A percentile compares a stretch with the other conserved stretches of the same genome.
phyloP scores from a whole-genome alignment of 768 basidiomycete genomes.

The Auriscalpium orientale region DNA sequence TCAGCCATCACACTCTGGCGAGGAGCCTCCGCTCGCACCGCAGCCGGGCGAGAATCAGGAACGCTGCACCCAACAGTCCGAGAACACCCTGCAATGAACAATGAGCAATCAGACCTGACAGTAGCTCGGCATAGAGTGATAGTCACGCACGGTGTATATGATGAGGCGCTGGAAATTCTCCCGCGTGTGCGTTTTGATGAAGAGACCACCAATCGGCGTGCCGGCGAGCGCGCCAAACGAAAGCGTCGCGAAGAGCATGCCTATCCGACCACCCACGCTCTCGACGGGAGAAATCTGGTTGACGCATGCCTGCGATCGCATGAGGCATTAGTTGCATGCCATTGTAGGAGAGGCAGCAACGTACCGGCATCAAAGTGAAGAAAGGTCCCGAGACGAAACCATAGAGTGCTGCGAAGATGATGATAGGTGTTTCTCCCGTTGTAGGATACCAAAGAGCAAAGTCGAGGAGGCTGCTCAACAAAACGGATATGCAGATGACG shows the following conservation, averaged over 20 bases:
- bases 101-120: background rate
- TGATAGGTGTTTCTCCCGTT: constrained; percentile 16
- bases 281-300: constrained; percentile 24
- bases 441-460: constrained; percentile 25
- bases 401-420: constrained; percentile 23
- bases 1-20: background rate
- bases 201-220: constrained; percentile 27
- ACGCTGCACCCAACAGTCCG: background rate
- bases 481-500: constrained; percentile 20
- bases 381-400: constrained; percentile 23
- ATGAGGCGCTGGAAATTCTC: constrained; percentile 22
- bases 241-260: constrained; percentile 1
- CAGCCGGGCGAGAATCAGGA: background rate
- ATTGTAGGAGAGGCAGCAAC: background rate
- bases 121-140: background rate
- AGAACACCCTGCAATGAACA: background rate
- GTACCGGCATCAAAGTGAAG: constrained; percentile 1
- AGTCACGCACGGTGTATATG: constrained; percentile 18
- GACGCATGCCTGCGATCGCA: constrained; percentile 22
- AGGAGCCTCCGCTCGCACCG: background rate
- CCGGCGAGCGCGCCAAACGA: constrained; percentile 17
- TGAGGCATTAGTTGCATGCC: background rate
- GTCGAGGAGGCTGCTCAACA: constrained; percentile 18
- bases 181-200: constrained; percentile 19
- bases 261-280: constrained; percentile 24